Evolutionary conservation across 2,329 filamentous ascomycete species (phyloP).

Genomic region (Penicillium sp.): DNA sequence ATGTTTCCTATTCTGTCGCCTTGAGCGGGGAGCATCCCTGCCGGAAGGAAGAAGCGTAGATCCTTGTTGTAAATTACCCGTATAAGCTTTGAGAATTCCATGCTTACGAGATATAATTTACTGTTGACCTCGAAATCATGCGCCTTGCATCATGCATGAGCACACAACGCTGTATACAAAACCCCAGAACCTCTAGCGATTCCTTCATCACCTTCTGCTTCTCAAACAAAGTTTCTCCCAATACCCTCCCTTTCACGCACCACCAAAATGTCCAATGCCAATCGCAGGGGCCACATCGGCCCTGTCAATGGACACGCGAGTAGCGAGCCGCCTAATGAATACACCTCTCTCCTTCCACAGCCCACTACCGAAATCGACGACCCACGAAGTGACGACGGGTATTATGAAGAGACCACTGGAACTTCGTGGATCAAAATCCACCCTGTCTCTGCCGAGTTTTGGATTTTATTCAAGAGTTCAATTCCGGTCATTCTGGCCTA

Average conservation of each 20-base stretch:
- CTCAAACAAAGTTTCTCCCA: too few relatives aligned
- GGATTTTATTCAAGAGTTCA: slow-evolving; percentile 65
- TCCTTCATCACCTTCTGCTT: too few relatives aligned
- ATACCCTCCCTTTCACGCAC: too few relatives aligned
- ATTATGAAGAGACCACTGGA: neutral
- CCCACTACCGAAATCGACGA: neutral
- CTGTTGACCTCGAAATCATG: too few relatives aligned
- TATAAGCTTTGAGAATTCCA: neutral
- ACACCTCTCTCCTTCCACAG: slow-evolving; percentile 28
- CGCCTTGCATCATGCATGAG: neutral
- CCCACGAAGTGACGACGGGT: neutral
- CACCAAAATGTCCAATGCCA: neutral
- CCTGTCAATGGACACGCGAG: neutral
- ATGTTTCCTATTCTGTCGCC: neutral
- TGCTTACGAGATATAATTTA: neutral
- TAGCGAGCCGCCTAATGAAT: slow-evolving; percentile 22
- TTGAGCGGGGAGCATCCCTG: too few relatives aligned
- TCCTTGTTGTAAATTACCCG: neutral
- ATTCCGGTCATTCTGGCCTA: slow-evolving; percentile 81
- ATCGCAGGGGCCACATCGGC: neutral
- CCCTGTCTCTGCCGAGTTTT: slow-evolving; percentile 55
- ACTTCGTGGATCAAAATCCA: slow-evolving; percentile 12
- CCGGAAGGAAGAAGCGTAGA: neutral
- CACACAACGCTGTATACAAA: neutral
- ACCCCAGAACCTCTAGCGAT: neutral